Conservation (phyloP, 2,329 filamentous ascomycete genomes). For the Calonectria henricotiae region DNA sequence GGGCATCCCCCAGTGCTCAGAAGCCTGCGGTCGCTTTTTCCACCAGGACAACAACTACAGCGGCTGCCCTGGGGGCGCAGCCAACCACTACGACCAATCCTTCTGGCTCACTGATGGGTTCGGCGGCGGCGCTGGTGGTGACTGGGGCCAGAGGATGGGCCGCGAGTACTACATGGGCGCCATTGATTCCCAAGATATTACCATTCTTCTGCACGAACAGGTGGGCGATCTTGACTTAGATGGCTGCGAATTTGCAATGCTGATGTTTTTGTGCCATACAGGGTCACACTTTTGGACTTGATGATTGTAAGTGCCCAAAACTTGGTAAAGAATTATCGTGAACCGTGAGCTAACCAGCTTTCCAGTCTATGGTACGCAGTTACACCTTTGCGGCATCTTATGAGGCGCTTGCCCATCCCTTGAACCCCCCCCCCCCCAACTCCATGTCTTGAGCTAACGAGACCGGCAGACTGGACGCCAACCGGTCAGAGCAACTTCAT, state of each 20-base stretch:
- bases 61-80: slow-evolving; percentile 56
- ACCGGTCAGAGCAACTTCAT: slow-evolving; percentile 62
- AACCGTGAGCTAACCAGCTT: slow-evolving; percentile 22
- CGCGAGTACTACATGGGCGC: slow-evolving; percentile 62
- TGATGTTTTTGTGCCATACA: neutral
- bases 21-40: slow-evolving; percentile 63
- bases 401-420: neutral
- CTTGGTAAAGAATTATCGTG: too few species aligned
- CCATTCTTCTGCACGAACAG: slow-evolving; percentile 66
- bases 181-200: slow-evolving; percentile 58
- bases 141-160: slow-evolving; percentile 66
- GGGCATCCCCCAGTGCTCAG: slow-evolving; percentile 61
- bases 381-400: neutral
- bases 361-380: slow-evolving; percentile 42
- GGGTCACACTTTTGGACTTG: slow-evolving; percentile 63
- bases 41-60: slow-evolving; percentile 62
- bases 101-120: slow-evolving; percentile 67
- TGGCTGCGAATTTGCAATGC: neutral
- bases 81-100: slow-evolving; percentile 63
- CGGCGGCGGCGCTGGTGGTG: slow-evolving; percentile 63
- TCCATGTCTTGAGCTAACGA: slow-evolving; percentile 7
- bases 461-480: slow-evolving; percentile 60
- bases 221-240: neutral
- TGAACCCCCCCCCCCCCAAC: neutral
- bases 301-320: slow-evolving; percentile 55